phyloP scores from a whole-genome alignment of 495 filamentous ascomycete species.

The Penicillium canariense region DNA sequence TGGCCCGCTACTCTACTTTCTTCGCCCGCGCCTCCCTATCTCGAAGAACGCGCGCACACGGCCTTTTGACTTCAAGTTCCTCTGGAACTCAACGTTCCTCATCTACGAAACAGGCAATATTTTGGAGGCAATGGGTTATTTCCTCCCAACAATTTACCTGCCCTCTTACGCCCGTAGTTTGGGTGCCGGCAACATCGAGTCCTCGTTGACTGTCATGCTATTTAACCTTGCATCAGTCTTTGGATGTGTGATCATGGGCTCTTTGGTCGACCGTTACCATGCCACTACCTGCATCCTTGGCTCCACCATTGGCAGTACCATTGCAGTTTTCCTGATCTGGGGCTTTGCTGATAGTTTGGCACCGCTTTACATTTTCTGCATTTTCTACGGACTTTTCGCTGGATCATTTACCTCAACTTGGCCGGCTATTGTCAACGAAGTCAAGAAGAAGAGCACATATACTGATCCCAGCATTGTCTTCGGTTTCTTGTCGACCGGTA shows the following conservation, averaged over 20 bases:
- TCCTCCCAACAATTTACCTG: conserved; percentile 60
- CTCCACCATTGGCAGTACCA: conserved; percentile 50
- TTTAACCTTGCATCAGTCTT: conserved; percentile 54
- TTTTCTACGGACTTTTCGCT: conserved; percentile 64
- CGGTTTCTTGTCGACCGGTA: conserved; percentile 53
- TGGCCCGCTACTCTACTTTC: conserved; percentile 52
- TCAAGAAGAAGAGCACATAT: conserved; percentile 35
- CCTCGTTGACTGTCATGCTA: conserved; percentile 47
- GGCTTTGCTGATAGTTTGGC: conserved; percentile 53
- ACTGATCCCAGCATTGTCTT: conserved; percentile 54
- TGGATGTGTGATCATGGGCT: conserved; percentile 56
- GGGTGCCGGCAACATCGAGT: conserved; percentile 29
- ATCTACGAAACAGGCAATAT: conserved; percentile 53
- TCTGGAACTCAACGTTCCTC: conserved; percentile 44
- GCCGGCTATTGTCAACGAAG: conserved; percentile 53
- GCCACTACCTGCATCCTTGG: conserved; percentile 55
- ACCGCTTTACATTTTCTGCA: conserved; percentile 55
- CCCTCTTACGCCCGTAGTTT: conserved; percentile 53
- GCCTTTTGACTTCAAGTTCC: conserved; percentile 42
- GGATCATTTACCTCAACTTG: conserved; percentile 56
- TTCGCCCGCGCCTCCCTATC: conserved; percentile 50
- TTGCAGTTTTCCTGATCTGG: conserved; percentile 65
- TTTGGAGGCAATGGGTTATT: conserved; percentile 57
- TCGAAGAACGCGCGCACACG: conserved; percentile 16
- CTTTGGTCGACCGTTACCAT: conserved; percentile 53